phyloP scores from a whole-genome alignment of 2,329 filamentous ascomycete species.

The Xylariales sp. region DNA sequence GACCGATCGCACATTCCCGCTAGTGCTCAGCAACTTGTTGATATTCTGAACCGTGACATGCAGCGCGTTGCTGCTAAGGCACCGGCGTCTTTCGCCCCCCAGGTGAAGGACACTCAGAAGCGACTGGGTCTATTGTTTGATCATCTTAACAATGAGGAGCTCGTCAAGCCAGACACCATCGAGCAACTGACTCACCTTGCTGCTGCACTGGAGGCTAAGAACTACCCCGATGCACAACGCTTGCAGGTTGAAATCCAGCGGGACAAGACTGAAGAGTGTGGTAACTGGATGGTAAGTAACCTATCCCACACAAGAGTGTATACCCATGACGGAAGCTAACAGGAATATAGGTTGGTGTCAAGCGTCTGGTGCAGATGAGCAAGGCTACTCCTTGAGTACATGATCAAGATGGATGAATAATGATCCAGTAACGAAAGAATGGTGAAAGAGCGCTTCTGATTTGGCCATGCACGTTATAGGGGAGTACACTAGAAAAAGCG shows the following conservation, averaged over 20 bases:
- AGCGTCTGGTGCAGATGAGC: slow-evolving; percentile 75
- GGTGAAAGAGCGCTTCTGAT: no score
- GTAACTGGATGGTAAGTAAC: slow-evolving; percentile 77
- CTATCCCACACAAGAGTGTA: no score
- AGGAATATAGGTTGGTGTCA: slow-evolving; percentile 60
- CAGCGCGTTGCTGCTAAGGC: slow-evolving; percentile 82
- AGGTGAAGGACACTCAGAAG: slow-evolving; percentile 93
- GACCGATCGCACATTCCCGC: slow-evolving; percentile 86
- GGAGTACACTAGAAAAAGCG: no score
- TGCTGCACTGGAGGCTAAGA: slow-evolving; percentile 60
- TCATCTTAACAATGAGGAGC: slow-evolving; percentile 91
- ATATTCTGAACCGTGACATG: slow-evolving; percentile 80
- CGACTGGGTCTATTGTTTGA: slow-evolving; percentile 92
- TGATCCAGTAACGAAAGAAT: no score
- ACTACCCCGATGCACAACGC: slow-evolving; percentile 63
- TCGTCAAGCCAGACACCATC: slow-evolving; percentile 77
- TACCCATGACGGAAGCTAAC: slow-evolving; percentile 34
- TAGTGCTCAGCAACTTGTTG: slow-evolving; percentile 71
- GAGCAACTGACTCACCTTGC: slow-evolving; percentile 61
- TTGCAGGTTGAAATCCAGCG: slow-evolving; percentile 73
- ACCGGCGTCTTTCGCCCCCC: slow-evolving; percentile 77
- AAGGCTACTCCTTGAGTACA: slow-evolving; percentile 60
- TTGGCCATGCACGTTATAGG: no score
- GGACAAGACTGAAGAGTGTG: slow-evolving; percentile 75
- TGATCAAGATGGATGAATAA: background rate